Conservation (phyloP, 495 filamentous ascomycete species). For the Acidiella bohemica region DNA sequence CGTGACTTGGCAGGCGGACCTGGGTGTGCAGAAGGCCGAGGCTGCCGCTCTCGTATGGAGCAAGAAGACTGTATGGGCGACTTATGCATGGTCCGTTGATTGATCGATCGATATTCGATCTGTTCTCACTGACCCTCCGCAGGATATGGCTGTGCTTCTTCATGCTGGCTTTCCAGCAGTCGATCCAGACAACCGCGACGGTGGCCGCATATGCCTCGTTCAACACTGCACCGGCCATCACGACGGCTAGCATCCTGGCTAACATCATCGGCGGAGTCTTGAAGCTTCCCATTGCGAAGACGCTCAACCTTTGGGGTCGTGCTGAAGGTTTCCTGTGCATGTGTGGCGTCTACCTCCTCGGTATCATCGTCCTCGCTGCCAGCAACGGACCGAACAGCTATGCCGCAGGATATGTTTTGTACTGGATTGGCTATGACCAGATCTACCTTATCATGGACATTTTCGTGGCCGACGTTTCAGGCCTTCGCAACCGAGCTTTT, state of each 20-base stretch:
- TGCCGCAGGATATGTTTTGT: constrained; percentile 52
- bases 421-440: constrained; percentile 48
- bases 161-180: constrained; percentile 9
- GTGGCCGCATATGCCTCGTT: constrained; percentile 6
- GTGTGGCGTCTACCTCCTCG: constrained; percentile 43
- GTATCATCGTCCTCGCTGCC: constrained; percentile 37
- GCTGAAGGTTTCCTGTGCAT: constrained; percentile 47
- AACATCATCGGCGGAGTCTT: constrained; percentile 22
- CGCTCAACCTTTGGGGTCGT: constrained; percentile 53
- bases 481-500: constrained; percentile 50
- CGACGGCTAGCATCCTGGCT: constrained; percentile 4
- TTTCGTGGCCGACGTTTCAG: constrained; percentile 58
- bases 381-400: constrained; percentile 49
- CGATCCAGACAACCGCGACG: neutral
- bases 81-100: constrained; percentile 5
- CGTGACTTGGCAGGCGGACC: constrained; percentile 1
- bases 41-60: constrained; percentile 6
- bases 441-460: constrained; percentile 52
- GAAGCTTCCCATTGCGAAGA: constrained; percentile 53
- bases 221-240: constrained; percentile 1
- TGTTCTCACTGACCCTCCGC: neutral
- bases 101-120: neutral
- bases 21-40: constrained; percentile 8
- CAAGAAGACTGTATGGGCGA: neutral
- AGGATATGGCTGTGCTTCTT: constrained; percentile 14